Evolutionary conservation across 2,329 filamentous ascomycete genomes (phyloP).

Genomic region (Dryadomyces quercus-mongolicae): DNA sequence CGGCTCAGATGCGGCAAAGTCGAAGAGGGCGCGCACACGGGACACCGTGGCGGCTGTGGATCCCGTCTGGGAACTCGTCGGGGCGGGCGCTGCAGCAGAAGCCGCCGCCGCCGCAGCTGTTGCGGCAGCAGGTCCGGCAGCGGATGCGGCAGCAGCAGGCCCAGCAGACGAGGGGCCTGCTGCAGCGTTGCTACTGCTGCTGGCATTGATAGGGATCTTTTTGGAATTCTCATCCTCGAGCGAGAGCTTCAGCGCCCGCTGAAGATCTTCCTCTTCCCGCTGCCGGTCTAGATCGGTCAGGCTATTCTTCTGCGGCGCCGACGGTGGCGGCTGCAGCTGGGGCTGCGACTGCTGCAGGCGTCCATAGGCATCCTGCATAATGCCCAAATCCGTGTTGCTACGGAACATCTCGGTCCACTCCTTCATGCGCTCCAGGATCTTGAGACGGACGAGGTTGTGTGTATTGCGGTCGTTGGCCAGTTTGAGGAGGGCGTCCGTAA

Average conservation of each 20-base stretch:
- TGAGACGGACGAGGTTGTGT: slow-evolving; percentile 90
- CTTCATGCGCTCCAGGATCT: slow-evolving; percentile 93
- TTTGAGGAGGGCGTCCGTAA: slow-evolving; percentile 85
- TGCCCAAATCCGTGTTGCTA: slow-evolving; percentile 79
- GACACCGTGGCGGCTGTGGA: slow-evolving; percentile 96
- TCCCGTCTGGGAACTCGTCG: slow-evolving; percentile 28
- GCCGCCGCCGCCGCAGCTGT: no score
- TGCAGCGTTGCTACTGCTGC: slow-evolving; percentile 16
- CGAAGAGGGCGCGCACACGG: slow-evolving; percentile 81
- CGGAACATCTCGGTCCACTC: slow-evolving; percentile 95
- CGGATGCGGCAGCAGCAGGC: slow-evolving; percentile 39
- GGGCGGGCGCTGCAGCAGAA: no score
- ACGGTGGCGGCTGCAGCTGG: slow-evolving; percentile 69
- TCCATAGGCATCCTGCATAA: slow-evolving; percentile 93
- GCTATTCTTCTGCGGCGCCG: slow-evolving; percentile 83
- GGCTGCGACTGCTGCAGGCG: slow-evolving; percentile 78
- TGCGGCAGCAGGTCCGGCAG: not conserved
- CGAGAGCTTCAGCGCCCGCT: slow-evolving; percentile 88
- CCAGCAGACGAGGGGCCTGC: slow-evolving; percentile 15
- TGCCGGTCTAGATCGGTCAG: slow-evolving; percentile 83
- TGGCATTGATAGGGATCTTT: slow-evolving; percentile 26
- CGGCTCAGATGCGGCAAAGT: slow-evolving; percentile 87
- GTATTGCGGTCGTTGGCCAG: slow-evolving; percentile 91
- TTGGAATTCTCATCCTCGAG: slow-evolving; percentile 73
- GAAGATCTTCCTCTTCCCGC: slow-evolving; percentile 94